A percentile compares a stretch with the other conserved stretches of the same genome.
Evolutionary conservation across 257 asterid genomes (phyloP).

Genomic region (Jaltomata sinuosa): DNA sequence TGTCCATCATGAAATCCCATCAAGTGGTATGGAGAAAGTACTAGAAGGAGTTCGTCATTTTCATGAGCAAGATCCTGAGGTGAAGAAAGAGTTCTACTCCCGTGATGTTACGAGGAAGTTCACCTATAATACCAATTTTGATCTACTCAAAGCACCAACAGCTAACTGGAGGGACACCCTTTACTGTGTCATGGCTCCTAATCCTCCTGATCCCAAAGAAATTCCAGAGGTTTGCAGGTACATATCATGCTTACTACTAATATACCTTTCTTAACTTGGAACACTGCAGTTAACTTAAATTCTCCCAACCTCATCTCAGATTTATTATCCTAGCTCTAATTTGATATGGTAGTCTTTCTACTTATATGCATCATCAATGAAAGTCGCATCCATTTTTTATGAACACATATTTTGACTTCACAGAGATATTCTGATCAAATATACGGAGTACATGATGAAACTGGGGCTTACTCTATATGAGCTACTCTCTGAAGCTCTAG

Average conservation of each 20-base stretch:
- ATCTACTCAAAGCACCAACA: constrained; percentile 6
- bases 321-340: background rate
- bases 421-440: constrained; percentile 22
- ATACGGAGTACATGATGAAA: constrained; percentile 16
- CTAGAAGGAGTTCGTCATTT: constrained; percentile 7
- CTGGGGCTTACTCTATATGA: constrained; percentile 23
- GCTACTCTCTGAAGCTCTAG: constrained; percentile 33
- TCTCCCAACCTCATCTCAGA: background rate
- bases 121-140: constrained; percentile 8
- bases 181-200: constrained; percentile 2
- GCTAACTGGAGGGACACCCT: constrained; percentile 19
- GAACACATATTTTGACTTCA: background rate
- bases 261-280: background rate
- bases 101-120: constrained; percentile 4
- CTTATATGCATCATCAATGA: background rate
- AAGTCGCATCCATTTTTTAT: background rate
- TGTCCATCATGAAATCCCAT: constrained; percentile 9
- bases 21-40: constrained; percentile 1
- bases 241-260: background rate
- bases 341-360: background rate
- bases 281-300: background rate
- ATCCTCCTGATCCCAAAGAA: constrained; percentile 9
- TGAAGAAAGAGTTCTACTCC: constrained; percentile 10
- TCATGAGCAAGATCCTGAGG: constrained; percentile 20
- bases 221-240: constrained; percentile 13